Conservation (phyloP, 129 eudicot species). For the Saussurea involucrata region DNA sequence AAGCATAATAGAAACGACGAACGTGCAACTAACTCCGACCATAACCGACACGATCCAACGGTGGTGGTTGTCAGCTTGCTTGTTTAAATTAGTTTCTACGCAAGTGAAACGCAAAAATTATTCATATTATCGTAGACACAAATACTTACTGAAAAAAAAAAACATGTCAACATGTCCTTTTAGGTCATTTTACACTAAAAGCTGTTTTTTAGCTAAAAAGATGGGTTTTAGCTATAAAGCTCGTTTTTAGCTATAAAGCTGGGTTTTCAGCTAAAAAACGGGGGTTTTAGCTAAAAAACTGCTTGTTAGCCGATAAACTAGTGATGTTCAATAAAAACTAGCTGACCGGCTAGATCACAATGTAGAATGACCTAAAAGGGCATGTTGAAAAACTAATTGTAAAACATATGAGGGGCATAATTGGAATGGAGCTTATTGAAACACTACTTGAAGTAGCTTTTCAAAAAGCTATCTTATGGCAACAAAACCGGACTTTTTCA, state of each 20-base stretch:
- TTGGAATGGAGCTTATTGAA: neutral
- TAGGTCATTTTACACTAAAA: neutral
- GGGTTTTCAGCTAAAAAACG: no score
- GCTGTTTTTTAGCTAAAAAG: neutral
- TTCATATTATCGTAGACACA: neutral
- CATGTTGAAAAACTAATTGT: neutral
- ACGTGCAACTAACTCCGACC: slow-evolving; percentile 72
- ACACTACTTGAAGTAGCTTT: neutral
- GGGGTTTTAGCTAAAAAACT: neutral
- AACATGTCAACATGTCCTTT: neutral
- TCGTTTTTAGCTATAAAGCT: neutral
- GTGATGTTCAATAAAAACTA: neutral
- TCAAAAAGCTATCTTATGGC: neutral
- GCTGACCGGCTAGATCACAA: neutral
- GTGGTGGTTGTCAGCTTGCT: slow-evolving; percentile 39
- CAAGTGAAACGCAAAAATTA: slow-evolving; percentile 6
- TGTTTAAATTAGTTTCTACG: slow-evolving; percentile 44
- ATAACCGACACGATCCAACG: slow-evolving; percentile 52
- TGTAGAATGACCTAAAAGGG: neutral
- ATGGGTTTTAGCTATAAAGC: no score
- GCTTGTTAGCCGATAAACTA: neutral
- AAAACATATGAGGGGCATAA: neutral
- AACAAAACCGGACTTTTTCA: neutral
- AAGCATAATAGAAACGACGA: slow-evolving; percentile 54
- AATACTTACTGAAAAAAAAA: neutral